Conservation (phyloP, 2,329 filamentous ascomycete species). For the Tolypocladium amazonense region DNA sequence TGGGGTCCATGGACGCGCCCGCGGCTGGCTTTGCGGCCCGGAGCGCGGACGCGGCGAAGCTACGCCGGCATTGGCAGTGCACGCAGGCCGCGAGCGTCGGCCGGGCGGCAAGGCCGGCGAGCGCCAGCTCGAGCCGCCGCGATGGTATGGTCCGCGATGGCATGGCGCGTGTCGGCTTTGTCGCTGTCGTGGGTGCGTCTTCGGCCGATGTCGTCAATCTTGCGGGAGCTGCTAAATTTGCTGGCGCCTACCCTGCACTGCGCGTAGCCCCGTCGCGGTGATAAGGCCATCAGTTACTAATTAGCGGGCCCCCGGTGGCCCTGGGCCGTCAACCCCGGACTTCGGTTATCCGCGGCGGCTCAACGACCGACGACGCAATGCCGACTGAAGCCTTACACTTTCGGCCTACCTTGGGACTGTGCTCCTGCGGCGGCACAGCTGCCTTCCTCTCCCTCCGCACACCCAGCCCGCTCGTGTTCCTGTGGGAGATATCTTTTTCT, state of each 20-base stretch:
- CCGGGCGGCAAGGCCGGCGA: constrained; percentile 11
- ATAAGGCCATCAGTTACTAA: not conserved
- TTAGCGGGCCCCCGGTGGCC: not conserved
- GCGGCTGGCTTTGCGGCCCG: constrained; percentile 21
- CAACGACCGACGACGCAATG: constrained; percentile 20
- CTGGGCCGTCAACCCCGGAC: not conserved
- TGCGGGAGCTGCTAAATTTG: not conserved
- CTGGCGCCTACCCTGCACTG: not conserved
- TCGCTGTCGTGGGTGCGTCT: not conserved
- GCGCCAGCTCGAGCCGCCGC: constrained; percentile 18
- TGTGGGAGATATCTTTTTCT: not conserved
- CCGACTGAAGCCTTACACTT: constrained; percentile 19
- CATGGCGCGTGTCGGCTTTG: constrained; percentile 11
- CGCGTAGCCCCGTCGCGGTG: not conserved
- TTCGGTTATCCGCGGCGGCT: constrained; percentile 26
- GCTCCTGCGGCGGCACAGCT: not conserved
- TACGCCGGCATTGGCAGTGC: constrained; percentile 39
- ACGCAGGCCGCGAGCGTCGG: constrained; percentile 30
- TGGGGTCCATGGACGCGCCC: constrained; percentile 24
- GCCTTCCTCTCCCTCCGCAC: not conserved
- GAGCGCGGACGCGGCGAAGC: constrained; percentile 33
- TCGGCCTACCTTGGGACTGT: not conserved
- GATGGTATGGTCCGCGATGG: constrained; percentile 23
- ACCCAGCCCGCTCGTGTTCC: not conserved
- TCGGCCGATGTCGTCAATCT: not conserved